Evolutionary conservation across 306 rosid species (phyloP), one percentile per base, ranked within the genome.

Genomic region (Begonia peltatifolia): DNA sequence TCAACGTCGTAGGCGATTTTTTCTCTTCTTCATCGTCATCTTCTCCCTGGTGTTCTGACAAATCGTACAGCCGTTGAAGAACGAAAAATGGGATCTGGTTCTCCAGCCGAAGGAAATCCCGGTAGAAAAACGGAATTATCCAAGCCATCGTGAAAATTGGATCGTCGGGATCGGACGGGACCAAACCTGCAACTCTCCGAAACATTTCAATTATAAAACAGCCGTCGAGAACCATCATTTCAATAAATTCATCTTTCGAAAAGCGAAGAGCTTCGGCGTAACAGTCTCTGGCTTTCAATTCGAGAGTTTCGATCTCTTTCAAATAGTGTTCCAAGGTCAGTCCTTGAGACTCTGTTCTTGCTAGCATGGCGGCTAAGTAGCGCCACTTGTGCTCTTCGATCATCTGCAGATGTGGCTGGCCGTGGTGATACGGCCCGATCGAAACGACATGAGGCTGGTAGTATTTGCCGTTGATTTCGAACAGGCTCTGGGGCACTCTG

Each of bases 41-140:
- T 2, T 50, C 9, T 47, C 50, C 50, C 15, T 12, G 2, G 15
- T 13, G 16, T 12, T 47, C 16, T 7, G 53, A 14, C 48, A 41
- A 56, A 18, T 75, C 61, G 18, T 58, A 87, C 2, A 83, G 41
- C 1, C 14, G 35, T 12, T 74, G 55, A 6, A 87, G 81, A 42
- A 87, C 36, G 23, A 74, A 78, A 53, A 54, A 78, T 0, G 96
- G 96, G 10, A 87, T 73, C 51, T 87, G 94, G 53, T 87, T 87
- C 60, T 87, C 94, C 1, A 87, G 80, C 20, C 75, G 66, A n/a
- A 79, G 76, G 44, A 83, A 76, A 16, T 87, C 93, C 6, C 80
- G 43, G 46, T 55, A 70, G 14, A 83, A 53, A 17, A 63, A 77
- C 4, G 83, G 75, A 2, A 79, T 25, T 2, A 77, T 77, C 83